Evolutionary conservation across 2,329 filamentous ascomycete genomes (phyloP), one percentile per base, ranked within the genome.

Genomic region (Aurifilum marmelostoma): DNA sequence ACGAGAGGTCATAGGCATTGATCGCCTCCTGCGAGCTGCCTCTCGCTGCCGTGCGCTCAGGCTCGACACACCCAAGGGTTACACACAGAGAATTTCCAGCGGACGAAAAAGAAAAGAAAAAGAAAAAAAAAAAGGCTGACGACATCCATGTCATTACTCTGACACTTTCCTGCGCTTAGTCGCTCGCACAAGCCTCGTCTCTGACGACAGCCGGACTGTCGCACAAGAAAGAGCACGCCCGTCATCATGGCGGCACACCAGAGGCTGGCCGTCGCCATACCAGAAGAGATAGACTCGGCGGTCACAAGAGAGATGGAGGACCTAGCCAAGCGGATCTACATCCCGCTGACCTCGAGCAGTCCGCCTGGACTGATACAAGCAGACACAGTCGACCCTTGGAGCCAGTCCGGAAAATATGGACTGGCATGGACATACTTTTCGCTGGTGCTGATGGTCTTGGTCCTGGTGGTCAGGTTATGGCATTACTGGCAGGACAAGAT

Each of bases 401-500:
- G 79, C 34, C 82, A 93, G 76, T 90, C 94, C 29, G 92, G 91
- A 59, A 97, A 97, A 82, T 97, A 97, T 81, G 93, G 87, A 2
- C 81, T 93, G 65, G 93, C 91, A 68, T 97, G 93, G 89, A 93
- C 95, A 18, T 97, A 97, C 79, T 97, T 97, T 75, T 89, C 91
- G 65, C 79, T 97, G 63, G 88, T 90, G 64, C 79, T 97, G 70
- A 85, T 94, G 72, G 85, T 87, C 37, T 75, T 88, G 66, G 89
- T 94, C 5, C 81, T 91, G 14, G 75, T 91, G 14, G 83, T 95
- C 76, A 89, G 93, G 73, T 85, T 92, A 76, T 97, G 94, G 84
- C 92, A 97, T 79, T 90, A 91, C 74, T 97, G 93, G 91, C 93
- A 94, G 74, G 94, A 97, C 83, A 97, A 96, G 82, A 93, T 97